Conservation (phyloP, 371 early-diverging fungal genomes). For the Mycotypha africana region DNA sequence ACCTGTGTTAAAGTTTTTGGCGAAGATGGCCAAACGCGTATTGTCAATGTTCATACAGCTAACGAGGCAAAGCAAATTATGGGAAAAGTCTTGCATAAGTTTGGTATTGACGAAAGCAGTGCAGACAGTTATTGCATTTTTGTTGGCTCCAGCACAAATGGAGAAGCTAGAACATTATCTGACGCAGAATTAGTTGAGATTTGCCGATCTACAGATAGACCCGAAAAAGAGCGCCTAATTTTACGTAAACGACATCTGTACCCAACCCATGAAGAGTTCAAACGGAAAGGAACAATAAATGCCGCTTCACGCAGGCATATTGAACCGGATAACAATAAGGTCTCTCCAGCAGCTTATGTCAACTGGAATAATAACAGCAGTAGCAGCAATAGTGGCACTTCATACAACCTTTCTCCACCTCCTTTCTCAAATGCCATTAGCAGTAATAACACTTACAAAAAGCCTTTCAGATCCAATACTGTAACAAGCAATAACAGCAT, state of each 20-base stretch:
- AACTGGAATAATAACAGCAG: no score
- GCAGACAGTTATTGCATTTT: constrained; percentile 61
- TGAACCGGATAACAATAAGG: background rate
- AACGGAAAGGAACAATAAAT: constrained; percentile 48
- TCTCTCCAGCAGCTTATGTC: no score
- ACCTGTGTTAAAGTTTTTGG: constrained; percentile 66
- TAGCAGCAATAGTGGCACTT: background rate
- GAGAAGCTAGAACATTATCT: constrained; percentile 60
- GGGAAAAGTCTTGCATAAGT: constrained; percentile 60
- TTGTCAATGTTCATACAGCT: constrained; percentile 58
- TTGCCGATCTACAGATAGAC: constrained; percentile 61
- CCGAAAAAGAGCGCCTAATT: constrained; percentile 72
- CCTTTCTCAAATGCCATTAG: background rate
- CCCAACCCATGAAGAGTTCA: constrained; percentile 55
- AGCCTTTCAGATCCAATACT: background rate
- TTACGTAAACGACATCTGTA: constrained; percentile 69
- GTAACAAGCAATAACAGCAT: constrained; percentile 1
- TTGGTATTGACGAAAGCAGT: constrained; percentile 54
- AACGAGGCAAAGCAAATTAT: constrained; percentile 51
- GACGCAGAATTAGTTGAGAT: constrained; percentile 70
- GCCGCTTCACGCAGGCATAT: constrained; percentile 12
- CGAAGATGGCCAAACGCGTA: constrained; percentile 61
- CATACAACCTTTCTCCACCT: background rate
- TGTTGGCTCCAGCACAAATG: constrained; percentile 56
- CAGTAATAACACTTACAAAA: background rate